phyloP scores from a whole-genome alignment of 2,329 filamentous ascomycete genomes.

The Biscogniauxia sp. region DNA sequence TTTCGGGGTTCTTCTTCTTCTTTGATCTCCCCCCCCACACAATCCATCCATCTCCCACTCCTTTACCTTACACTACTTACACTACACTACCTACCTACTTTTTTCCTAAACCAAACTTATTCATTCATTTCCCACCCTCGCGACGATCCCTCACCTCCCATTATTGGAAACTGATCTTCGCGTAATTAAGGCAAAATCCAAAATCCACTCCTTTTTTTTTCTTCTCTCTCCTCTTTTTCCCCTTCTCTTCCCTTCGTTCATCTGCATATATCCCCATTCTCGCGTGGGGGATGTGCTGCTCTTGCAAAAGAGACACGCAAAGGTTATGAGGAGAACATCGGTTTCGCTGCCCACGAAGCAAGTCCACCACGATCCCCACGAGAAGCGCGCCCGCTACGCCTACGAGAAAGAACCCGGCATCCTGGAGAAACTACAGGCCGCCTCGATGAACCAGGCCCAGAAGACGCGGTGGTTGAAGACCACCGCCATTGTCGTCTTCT shows the following conservation, averaged over 20 bases:
- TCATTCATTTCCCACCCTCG: neutral
- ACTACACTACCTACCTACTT: neutral
- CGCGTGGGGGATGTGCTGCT: slow-evolving; percentile 25
- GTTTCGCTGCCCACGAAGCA: slow-evolving; percentile 63
- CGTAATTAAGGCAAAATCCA: neutral
- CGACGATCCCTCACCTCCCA: neutral
- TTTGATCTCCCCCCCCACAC: too few relatives aligned
- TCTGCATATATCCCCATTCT: slow-evolving; percentile 13
- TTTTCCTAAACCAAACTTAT: neutral
- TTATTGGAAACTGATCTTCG: neutral
- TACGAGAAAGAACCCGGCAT: slow-evolving; percentile 44
- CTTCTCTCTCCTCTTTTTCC: slow-evolving; percentile 5
- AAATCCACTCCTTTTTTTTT: neutral
- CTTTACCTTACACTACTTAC: too few relatives aligned
- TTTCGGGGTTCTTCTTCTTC: too few relatives aligned
- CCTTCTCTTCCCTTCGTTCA: slow-evolving; percentile 7
- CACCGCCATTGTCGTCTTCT: slow-evolving; percentile 57
- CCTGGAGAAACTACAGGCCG: slow-evolving; percentile 55
- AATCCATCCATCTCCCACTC: too few relatives aligned
- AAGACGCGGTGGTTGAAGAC: slow-evolving; percentile 65
- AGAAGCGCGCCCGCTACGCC: slow-evolving; percentile 62
- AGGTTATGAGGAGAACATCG: slow-evolving; percentile 62
- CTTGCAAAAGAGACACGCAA: slow-evolving; percentile 7
- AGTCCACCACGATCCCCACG: slow-evolving; percentile 59
- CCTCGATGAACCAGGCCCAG: slow-evolving; percentile 63